Base-by-base conservation (phyloP, 2,329 filamentous ascomycete genomes). In the Huntiella abstrusa region DNA sequence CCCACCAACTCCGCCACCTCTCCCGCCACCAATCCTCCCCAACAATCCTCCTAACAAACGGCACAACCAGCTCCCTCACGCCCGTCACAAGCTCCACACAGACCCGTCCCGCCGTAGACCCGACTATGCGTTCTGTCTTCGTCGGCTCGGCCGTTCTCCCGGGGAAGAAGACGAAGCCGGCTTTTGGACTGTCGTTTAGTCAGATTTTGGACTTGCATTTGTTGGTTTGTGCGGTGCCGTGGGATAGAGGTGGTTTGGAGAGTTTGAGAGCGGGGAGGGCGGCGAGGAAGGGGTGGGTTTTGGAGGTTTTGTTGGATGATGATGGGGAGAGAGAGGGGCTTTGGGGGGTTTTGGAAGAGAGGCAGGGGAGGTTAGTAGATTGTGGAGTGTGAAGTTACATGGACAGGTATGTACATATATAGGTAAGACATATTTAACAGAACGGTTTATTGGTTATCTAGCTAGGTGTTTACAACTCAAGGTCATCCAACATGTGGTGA, bases 161-260 rank as follows among this genome's bases (percentile, higher is more conserved):
- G 53, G 35, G 53, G 41, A 33, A 58, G 6, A 55, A 58, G 45
- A 66, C 60, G 50, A 72, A 67, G 49, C 69, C 70, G 4, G 63
- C 62, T 12, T 75, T 73, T 46, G 73, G 73, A 4, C 59, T 65
- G 11, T 63, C 70, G 4, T 77, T 77, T 51, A 53, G 65, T 4
- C 67, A 72, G 56, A 61, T 76, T 37, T 59, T 73, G 0, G 66
- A 74, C 40, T 44, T 76, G 13, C 72, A 77, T 50, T 52, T 78
- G 4, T 59, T 77, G 2, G 65, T 68, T 49, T 68, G 65, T 4
- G 55, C 55, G 3, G 50, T 72, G 1, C 66, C 70, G 17, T 59
- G 61, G 37, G 56, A 55, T 4, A 56, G 54, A 12, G 55, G 44
- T 1, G 68, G 70, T 42, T 62, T 2, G 65, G 66, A 52, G 50